These are phyloP conservation scores for Magnolia officinalis DNA, from an alignment of 164 flowering plant species.

Conservation along the genomic window DNA sequence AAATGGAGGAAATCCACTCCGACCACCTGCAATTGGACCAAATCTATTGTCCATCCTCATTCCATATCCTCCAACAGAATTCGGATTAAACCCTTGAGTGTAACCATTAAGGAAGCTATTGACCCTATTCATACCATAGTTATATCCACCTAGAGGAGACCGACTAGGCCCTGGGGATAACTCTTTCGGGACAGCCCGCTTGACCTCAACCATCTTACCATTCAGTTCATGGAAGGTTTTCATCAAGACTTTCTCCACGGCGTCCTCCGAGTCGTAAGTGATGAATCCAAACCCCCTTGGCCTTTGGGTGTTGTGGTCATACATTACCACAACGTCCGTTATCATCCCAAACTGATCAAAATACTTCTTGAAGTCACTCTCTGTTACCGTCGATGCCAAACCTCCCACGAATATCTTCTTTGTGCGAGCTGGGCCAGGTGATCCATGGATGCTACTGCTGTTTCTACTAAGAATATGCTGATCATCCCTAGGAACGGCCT, in stretches of 20 bases:
- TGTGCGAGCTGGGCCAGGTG: constrained; percentile 58
- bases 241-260: constrained; percentile 58
- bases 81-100: constrained; percentile 46
- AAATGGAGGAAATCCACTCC: constrained; percentile 49
- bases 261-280: constrained; percentile 71
- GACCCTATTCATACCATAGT: constrained; percentile 47
- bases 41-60: constrained; percentile 61
- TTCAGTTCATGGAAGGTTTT: constrained; percentile 76
- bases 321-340: constrained; percentile 82
- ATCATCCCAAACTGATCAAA: constrained; percentile 73
- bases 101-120: constrained; percentile 47
- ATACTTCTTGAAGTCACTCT: constrained; percentile 65
- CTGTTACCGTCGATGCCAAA: constrained; percentile 68
- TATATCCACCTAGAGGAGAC: constrained; percentile 54
- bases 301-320: constrained; percentile 78
- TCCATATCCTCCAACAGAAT: constrained; percentile 57
- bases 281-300: constrained; percentile 88
- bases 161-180: constrained; percentile 60
- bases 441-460: constrained; percentile 44
- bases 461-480: constrained; percentile 50
- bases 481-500: constrained; percentile 79
- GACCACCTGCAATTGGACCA: constrained; percentile 39
- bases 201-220: constrained; percentile 84
- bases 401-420: constrained; percentile 89
- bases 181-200: constrained; percentile 78